A percentile compares a stretch with the other conserved stretches of the same genome.
Evolutionary conservation across 495 filamentous ascomycete species (phyloP).

Genomic region (Daldinia decipiens): DNA sequence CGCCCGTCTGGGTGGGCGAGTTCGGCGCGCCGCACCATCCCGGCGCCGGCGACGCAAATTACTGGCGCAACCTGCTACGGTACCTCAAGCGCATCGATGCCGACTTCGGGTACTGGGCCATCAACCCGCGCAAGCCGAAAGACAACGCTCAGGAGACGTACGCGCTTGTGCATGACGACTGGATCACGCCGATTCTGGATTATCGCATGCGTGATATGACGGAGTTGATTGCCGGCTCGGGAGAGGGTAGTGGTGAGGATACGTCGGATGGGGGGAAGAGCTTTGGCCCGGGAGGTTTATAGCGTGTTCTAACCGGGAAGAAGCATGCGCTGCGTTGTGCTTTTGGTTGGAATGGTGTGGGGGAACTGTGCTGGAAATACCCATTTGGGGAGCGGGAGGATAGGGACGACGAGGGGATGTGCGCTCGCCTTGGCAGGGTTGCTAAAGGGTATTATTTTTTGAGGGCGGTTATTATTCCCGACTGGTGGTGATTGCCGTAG

Average conservation of each 20-base stretch:
- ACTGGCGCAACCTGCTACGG: constrained; percentile 67
- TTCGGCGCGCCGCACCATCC: constrained; percentile 64
- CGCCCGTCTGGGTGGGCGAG: constrained; percentile 71
- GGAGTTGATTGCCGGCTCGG: constrained; percentile 55
- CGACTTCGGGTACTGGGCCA: constrained; percentile 72
- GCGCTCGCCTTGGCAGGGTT: not conserved
- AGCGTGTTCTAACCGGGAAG: not conserved
- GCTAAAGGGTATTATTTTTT: not conserved
- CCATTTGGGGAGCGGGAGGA: constrained; percentile 17
- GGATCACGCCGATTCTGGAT: constrained; percentile 64
- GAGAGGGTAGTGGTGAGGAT: constrained; percentile 8
- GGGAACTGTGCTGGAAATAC: constrained; percentile 31
- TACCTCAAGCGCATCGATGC: constrained; percentile 64
- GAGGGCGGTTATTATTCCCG: not conserved
- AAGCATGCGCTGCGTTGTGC: not conserved
- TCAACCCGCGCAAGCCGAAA: constrained; percentile 68
- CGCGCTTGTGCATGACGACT: constrained; percentile 65
- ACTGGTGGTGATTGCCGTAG: not conserved
- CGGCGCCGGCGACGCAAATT: constrained; percentile 62
- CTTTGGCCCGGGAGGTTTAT: not conserved
- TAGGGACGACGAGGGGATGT: not conserved
- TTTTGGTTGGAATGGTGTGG: not conserved
- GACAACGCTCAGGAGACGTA: constrained; percentile 64
- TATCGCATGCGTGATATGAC: constrained; percentile 67
- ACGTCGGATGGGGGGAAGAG: not conserved